Base-by-base conservation (phyloP, 78 protist species). In the Chrysochromulina parva region DNA sequence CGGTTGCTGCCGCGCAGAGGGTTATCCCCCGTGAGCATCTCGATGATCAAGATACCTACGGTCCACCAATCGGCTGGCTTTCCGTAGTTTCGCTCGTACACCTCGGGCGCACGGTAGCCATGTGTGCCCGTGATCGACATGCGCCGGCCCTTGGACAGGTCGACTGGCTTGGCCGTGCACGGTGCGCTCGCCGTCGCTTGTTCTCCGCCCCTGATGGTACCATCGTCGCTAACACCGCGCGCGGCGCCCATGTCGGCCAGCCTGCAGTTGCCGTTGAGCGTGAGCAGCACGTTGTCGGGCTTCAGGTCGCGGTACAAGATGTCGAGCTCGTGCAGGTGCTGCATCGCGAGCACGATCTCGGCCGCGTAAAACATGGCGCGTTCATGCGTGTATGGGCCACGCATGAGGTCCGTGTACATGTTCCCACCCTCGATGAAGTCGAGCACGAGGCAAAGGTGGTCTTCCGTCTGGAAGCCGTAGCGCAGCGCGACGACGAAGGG, bases 401-500 rank as follows among this genome's bases (percentile, higher is more conserved):
- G 66, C 38, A 71, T 73, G 47, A 91, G 66, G 73, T 91, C 85
- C 38, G 50, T 54, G 55, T 85, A 91, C 53, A 91, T 58, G 85
- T 91, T 89, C 28, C 94, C 94, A 17, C 94, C 94, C 38, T 5
- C 50, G 17, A 67, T 59, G 62, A 26, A 91, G 54, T 92, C 94
- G 80, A 80, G 54, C 58, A 92, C 89, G 38, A 92, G 16, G 26
- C 81, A 88, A 11, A 92, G 76, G 28, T 57, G 81, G 48, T 88
- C 76, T n/a, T 50, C 58, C 26, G 98, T 97, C 90, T 97, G 96
- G 87, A 94, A 92, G 22, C 95, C 84, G 50, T 52, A 95, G 48
- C 94, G 94, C 17, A 97, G 92, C 53, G 26, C 22, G 13, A 96
- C 97, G 78, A 97, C 82, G 85, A 95, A 96, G 20, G 98, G 98